phyloP scores from a whole-genome alignment of 2,329 filamentous ascomycete genomes.

The Ascocoryne sarcoides region DNA sequence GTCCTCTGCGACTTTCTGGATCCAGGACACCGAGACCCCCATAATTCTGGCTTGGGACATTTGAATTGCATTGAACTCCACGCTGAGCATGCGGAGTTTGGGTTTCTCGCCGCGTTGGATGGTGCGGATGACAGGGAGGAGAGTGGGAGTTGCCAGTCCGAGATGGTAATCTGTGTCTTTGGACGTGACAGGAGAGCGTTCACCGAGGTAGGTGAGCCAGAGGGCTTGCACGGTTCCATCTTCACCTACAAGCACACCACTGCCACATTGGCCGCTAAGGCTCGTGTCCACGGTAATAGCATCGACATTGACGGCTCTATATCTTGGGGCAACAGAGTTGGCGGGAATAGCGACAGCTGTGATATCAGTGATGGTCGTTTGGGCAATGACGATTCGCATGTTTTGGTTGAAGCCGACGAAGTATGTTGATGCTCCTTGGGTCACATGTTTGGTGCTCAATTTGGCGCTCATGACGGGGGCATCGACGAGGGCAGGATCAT shows the following conservation, averaged over 20 bases:
- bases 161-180: conserved; percentile 96
- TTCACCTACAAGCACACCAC: conserved; percentile 80
- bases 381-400: conserved; percentile 82
- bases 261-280: conserved; percentile 83
- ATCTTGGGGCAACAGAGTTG: conserved; percentile 82
- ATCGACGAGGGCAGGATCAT: conserved; percentile 87
- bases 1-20: conserved; percentile 75
- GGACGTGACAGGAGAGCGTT: conserved; percentile 67
- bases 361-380: conserved; percentile 93
- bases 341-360: conserved; percentile 95
- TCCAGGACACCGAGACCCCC: conserved; percentile 95
- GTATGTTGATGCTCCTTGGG: conserved; percentile 87
- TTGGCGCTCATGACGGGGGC: conserved; percentile 86
- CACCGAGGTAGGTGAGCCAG: conserved; percentile 94
- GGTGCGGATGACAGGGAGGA: conserved; percentile 80
- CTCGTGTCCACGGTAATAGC: conserved; percentile 95
- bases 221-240: conserved; percentile 90
- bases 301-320: conserved; percentile 90
- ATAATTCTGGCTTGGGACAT: conserved; percentile 97
- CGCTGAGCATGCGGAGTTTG: conserved; percentile 79
- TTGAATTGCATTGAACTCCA: conserved; percentile 89
- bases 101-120: conserved; percentile 75
- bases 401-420: conserved; percentile 99
- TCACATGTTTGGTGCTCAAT: conserved; percentile 72
- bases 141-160: conserved; percentile 77